Evolutionary conservation across 1,284 basidiomycete species (phyloP), one percentile per base, ranked within the genome.

Genomic region (Austropuccinia psidii): DNA sequence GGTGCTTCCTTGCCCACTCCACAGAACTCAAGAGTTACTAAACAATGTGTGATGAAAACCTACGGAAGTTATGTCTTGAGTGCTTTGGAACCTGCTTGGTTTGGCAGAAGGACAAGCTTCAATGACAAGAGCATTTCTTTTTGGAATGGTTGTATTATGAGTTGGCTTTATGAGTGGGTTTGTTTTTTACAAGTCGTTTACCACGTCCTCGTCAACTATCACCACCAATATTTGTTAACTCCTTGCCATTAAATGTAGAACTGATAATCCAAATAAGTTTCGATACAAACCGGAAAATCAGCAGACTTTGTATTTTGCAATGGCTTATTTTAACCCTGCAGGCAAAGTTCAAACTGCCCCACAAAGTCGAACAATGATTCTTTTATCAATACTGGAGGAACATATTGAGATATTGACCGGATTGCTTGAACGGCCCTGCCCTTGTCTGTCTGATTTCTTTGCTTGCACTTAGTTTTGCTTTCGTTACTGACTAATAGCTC

Each of bases 231-330:
- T n/a, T 5, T 57, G 8, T 33, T 35, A 5, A 4, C 13, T 33
- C 24, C 37, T 57, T 64, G 2, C 31, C 35, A 17, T 27, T 21
- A 8, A 27, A 15, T 2, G 35, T n/a, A 70, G 67, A 21, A 47
- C 60, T 19, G 67, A 58, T 35, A 45, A 24, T 27, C 67, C 67
- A 4, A 70, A 70, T 50, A 47, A 58, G 31, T 70, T 60, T 43
- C 52, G 67, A 13, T 70, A 70, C 54, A 70, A 60, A 39, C 67
- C 67, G n/a, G 67, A 70, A 24, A 70, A 70, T 37, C 33, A 57
- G n/a, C 67, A 70, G 50, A 17, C 27, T 57, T 29, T 60, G 21
- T 17, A 57, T 8, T 70, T 70, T n/a, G 31, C 33, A 33, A 41
- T 70, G n/a, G 67, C 55, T 55, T n/a, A 61, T 41, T 43, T 61